Percentiles rank a stretch among this genome's conserved stretches.
These are phyloP conservation scores for Dittrichia graveolens DNA, from an alignment of 129 eudicot species.

Conservation along the genomic window DNA sequence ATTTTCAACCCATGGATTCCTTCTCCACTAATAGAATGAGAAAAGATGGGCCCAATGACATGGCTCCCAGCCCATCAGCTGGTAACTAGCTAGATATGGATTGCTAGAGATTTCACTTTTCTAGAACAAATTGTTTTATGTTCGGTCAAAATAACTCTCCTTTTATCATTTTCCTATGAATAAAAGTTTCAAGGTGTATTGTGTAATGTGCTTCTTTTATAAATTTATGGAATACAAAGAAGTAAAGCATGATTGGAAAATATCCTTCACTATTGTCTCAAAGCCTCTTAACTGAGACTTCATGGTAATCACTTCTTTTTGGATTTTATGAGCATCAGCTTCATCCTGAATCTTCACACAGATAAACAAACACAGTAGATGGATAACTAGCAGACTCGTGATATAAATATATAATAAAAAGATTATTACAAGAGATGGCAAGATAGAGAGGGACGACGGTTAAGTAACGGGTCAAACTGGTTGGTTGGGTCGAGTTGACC, in stretches of 20 bases:
- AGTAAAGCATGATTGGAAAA: not conserved
- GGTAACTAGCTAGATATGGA: constrained; percentile 14
- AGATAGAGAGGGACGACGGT: not conserved
- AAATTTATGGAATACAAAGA: not conserved
- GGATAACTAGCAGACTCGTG: constrained; percentile 12
- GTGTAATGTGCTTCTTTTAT: constrained; percentile 11
- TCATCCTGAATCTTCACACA: constrained; percentile 58
- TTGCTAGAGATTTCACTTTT: constrained; percentile 15
- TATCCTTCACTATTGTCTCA: constrained; percentile 53
- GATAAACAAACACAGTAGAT: constrained; percentile 14
- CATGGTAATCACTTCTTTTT: constrained; percentile 44
- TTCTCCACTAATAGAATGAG: not conserved
- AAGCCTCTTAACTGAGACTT: constrained; percentile 60
- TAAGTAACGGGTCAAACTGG: not conserved
- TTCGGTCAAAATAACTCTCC: too few relatives aligned
- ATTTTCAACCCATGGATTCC: not conserved
- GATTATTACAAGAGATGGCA: not conserved
- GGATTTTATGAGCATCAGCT: constrained; percentile 60
- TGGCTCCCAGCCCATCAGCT: constrained; percentile 18
- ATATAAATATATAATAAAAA: not conserved
- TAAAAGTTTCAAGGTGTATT: not conserved
- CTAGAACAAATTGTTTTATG: not conserved
- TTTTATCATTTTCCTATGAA: constrained; percentile 10
- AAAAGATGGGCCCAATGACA: not conserved
- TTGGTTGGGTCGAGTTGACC: not conserved